phyloP scores from a whole-genome alignment of 1,284 basidiomycete genomes.

The Melampsora larici-populina region DNA sequence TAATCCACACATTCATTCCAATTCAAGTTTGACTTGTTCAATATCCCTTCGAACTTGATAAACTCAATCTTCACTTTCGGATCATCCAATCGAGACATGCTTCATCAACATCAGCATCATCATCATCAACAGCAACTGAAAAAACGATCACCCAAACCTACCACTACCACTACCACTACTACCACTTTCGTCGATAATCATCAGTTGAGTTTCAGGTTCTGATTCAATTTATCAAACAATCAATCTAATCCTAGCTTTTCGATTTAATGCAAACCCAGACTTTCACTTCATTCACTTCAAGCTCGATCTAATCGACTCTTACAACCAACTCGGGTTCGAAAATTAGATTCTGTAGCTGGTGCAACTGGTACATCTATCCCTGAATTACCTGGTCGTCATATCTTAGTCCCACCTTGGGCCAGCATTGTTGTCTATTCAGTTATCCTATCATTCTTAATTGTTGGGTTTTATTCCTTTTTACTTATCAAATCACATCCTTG shows the following conservation, averaged over 20 bases:
- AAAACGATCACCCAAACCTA: too few species aligned
- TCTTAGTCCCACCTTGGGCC: slow-evolving; percentile 28
- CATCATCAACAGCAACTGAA: too few species aligned
- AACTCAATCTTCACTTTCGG: too few species aligned
- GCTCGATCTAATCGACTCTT: neutral
- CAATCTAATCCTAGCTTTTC: neutral
- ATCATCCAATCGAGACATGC: too few species aligned
- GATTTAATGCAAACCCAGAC: neutral
- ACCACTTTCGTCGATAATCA: too few species aligned
- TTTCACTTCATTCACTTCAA: neutral
- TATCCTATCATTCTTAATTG: neutral
- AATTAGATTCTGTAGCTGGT: slow-evolving; percentile 20
- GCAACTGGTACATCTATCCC: neutral
- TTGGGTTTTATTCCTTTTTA: neutral
- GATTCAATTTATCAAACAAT: too few species aligned
- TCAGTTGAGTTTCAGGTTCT: too few species aligned
- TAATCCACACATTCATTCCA: too few species aligned
- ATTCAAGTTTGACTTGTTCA: too few species aligned
- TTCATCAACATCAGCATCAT: too few species aligned
- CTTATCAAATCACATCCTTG: neutral
- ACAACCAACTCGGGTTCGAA: neutral
- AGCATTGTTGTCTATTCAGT: neutral
- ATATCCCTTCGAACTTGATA: too few species aligned
- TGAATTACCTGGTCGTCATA: slow-evolving; percentile 27
- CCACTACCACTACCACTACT: too few species aligned